Percentiles rank a stretch among this genome's conserved stretches.
Conservation (phyloP, 2,329 filamentous ascomycete genomes). For the Zymoseptoria brevis region DNA sequence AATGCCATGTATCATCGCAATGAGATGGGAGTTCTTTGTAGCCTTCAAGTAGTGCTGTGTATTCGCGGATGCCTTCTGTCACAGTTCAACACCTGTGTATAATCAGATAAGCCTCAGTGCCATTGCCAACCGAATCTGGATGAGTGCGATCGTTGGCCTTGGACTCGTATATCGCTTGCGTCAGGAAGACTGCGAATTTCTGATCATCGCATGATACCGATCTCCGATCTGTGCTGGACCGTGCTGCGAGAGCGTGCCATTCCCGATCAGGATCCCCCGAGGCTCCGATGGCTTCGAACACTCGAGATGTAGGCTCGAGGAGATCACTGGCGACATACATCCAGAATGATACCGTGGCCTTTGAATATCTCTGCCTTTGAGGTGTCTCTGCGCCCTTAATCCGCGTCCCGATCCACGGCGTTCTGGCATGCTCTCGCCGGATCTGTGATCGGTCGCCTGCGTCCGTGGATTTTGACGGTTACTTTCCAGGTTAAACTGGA, state of each 20-base stretch:
- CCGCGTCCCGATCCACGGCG: not conserved
- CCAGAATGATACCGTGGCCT: not conserved
- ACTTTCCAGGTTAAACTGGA: not conserved
- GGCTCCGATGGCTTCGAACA: not conserved
- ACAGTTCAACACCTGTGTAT: not conserved
- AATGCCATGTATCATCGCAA: not conserved
- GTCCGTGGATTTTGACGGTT: not conserved
- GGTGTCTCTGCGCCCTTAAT: not conserved
- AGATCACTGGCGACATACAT: not conserved
- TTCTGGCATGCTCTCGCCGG: not conserved
- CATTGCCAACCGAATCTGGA: not conserved
- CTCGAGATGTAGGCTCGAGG: not conserved
- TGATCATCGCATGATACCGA: not conserved
- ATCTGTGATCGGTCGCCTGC: not conserved
- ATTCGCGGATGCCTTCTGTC: not conserved
- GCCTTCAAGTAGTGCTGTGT: not conserved
- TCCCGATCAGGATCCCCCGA: not conserved
- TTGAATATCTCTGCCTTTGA: not conserved
- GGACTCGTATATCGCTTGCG: not conserved
- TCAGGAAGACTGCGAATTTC: not conserved
- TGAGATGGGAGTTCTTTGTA: not conserved
- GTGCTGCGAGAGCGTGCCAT: not conserved
- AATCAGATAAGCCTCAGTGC: not conserved
- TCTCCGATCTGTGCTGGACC: not conserved
- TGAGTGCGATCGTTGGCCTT: not conserved